These are phyloP conservation scores for Pyrus hybrid DNA, from an alignment of 331 rosid genomes.

Conservation along the genomic window DNA sequence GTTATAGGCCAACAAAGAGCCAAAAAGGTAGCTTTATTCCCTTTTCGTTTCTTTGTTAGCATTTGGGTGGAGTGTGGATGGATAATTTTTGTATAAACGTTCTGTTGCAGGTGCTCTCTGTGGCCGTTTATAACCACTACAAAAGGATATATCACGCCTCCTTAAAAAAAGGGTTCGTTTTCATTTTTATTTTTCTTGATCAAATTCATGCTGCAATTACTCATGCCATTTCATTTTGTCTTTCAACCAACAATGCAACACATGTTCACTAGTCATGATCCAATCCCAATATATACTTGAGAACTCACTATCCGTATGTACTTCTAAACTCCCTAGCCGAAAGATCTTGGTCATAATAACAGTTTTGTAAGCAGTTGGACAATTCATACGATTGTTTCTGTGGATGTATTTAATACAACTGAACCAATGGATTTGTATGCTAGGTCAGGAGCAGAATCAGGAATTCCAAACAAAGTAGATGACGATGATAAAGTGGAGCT, in stretches of 20 bases:
- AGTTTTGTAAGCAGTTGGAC: neutral
- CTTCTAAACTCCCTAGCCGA: too few relatives aligned
- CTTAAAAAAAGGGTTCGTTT: conserved; percentile 68
- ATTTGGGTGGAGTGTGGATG: neutral
- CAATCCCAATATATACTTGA: too few relatives aligned
- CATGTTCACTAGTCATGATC: too few relatives aligned
- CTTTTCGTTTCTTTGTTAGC: neutral
- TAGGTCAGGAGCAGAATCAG: conserved; percentile 59
- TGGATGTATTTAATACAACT: conserved; percentile 13
- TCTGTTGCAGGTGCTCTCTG: conserved; percentile 78
- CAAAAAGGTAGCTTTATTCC: conserved; percentile 51
- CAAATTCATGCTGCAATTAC: too few relatives aligned
- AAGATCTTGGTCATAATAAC: neutral
- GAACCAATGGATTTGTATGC: conserved; percentile 31
- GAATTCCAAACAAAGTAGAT: conserved; percentile 36
- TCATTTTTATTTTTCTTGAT: neutral
- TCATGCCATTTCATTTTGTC: too few relatives aligned
- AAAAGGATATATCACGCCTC: conserved; percentile 78
- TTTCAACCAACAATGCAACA: too few relatives aligned
- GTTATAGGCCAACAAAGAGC: conserved; percentile 93
- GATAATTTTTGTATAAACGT: conserved; percentile 17
- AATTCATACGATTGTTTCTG: conserved; percentile 6
- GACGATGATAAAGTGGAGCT: conserved; percentile 75
- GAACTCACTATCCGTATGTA: too few relatives aligned
- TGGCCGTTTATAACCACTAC: conserved; percentile 96